A percentile compares a stretch with the other conserved stretches of the same genome.
phyloP scores from a whole-genome alignment of 352 stramenopile genomes.

The Pythium phragmiticola region DNA sequence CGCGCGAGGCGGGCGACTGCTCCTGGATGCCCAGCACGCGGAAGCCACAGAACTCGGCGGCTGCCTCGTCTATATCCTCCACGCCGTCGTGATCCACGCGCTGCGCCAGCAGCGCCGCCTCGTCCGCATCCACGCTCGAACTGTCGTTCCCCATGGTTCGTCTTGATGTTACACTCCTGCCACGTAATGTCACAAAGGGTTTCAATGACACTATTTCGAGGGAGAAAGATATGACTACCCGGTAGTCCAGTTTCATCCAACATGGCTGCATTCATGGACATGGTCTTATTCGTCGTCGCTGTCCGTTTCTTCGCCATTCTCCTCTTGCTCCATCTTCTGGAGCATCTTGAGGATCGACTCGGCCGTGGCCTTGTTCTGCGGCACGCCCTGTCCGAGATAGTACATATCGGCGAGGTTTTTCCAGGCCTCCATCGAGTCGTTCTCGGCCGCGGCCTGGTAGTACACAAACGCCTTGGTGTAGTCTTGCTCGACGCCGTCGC shows the following conservation, averaged over 20 bases:
- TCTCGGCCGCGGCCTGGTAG: conserved; percentile 84
- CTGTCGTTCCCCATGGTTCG: conserved; percentile 25
- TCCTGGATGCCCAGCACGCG: conserved; percentile 96
- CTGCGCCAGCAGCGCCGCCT: conserved; percentile 16
- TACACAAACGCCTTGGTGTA: conserved; percentile 82
- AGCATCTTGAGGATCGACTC: conserved; percentile 88
- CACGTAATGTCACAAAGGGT: conserved; percentile 21
- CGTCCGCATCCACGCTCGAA: conserved; percentile 22
- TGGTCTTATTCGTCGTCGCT: conserved; percentile 15
- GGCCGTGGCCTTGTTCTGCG: conserved; percentile 74
- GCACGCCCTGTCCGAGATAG: conserved; percentile 65
- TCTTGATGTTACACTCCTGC: conserved; percentile 1
- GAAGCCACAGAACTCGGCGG: conserved; percentile 88
- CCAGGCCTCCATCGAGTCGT: conserved; percentile 83
- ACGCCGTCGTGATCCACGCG: not conserved
- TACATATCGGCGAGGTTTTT: conserved; percentile 91
- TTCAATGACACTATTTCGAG: conserved; percentile 18
- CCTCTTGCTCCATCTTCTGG: conserved; percentile 46
- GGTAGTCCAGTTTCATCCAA: not conserved
- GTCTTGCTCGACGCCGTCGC: conserved; percentile 62
- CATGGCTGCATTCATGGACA: conserved; percentile 12
- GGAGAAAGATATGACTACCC: conserved; percentile 3
- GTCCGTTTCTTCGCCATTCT: conserved; percentile 14
- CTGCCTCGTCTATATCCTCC: conserved; percentile 30
- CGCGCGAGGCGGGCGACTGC: conserved; percentile 87